Percentiles rank a stretch among this genome's conserved stretches.
Conservation (phyloP, 495 filamentous ascomycete species). For the Penicillium verhagenii region DNA sequence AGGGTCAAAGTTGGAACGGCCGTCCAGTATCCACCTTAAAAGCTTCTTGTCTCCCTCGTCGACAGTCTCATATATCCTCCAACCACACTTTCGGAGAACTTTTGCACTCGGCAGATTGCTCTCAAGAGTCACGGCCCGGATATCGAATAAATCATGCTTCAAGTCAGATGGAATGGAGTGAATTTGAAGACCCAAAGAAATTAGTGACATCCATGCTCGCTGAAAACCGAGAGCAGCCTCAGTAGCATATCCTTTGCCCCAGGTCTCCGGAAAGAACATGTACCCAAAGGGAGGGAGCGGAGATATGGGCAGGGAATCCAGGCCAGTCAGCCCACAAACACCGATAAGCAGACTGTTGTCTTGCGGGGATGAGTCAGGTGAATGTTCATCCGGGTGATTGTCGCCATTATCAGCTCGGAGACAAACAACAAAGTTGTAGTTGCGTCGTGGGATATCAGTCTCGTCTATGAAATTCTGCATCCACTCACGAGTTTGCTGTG, state of each 20-base stretch:
- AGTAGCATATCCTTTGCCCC: constrained; percentile 5
- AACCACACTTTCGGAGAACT: constrained; percentile 1
- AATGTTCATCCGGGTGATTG: background rate
- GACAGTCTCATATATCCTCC: background rate
- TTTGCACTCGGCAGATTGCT: background rate
- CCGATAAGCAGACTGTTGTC: background rate
- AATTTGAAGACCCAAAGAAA: background rate
- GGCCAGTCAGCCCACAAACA: background rate
- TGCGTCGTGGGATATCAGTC: background rate
- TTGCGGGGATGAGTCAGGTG: background rate
- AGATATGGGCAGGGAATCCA: background rate
- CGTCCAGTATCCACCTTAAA: background rate
- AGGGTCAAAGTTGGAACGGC: background rate
- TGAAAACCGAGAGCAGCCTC: constrained; percentile 1
- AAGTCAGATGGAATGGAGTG: background rate
- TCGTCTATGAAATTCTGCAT: background rate
- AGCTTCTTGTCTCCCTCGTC: background rate
- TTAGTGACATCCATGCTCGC: background rate
- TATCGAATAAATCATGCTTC: background rate
- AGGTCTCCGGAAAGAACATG: constrained; percentile 3
- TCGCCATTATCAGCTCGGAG: background rate
- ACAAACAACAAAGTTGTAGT: constrained; percentile 4
- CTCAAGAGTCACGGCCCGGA: background rate
- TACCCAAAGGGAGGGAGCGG: constrained; percentile 1
- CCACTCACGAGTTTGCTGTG: background rate